Conservation (phyloP, 768 basidiomycete species). For the button mushroom (Agaricus bisporus) region DNA sequence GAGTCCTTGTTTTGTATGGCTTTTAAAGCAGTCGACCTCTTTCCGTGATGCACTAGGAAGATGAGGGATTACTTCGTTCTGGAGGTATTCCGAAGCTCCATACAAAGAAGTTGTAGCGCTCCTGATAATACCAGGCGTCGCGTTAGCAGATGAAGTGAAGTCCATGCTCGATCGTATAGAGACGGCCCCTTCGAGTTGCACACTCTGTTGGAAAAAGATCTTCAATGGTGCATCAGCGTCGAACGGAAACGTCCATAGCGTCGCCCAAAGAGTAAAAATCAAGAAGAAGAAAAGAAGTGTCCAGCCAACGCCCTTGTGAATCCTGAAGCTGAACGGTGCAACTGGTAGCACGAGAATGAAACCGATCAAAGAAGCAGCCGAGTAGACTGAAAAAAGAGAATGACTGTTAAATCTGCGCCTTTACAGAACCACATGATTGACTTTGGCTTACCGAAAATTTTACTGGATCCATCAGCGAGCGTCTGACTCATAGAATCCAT, state of each 20-base stretch:
- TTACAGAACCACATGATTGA: background rate
- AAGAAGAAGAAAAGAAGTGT: constrained; percentile 34
- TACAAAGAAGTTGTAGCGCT: constrained; percentile 37
- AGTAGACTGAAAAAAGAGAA: constrained; percentile 40
- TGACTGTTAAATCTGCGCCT: background rate
- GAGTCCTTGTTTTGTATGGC: constrained; percentile 27
- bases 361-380: constrained; percentile 35
- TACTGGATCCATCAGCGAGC: constrained; percentile 53
- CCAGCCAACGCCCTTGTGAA: constrained; percentile 25
- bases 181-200: constrained; percentile 34
- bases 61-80: constrained; percentile 33
- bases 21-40: constrained; percentile 24
- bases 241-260: constrained; percentile 57
- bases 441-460: constrained; percentile 36
- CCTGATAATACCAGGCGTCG: background rate
- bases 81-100: constrained; percentile 37
- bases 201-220: constrained; percentile 61
- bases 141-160: constrained; percentile 16
- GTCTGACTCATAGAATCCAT: constrained; percentile 50
- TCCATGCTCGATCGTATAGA: constrained; percentile 12
- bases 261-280: constrained; percentile 34
- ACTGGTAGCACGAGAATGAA: constrained; percentile 52
- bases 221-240: constrained; percentile 55
- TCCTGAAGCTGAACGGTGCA: constrained; percentile 56
- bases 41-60: constrained; percentile 45